Evolutionary conservation across 345 rosid species (phyloP).

Genomic region (Hibiscus syriacus): DNA sequence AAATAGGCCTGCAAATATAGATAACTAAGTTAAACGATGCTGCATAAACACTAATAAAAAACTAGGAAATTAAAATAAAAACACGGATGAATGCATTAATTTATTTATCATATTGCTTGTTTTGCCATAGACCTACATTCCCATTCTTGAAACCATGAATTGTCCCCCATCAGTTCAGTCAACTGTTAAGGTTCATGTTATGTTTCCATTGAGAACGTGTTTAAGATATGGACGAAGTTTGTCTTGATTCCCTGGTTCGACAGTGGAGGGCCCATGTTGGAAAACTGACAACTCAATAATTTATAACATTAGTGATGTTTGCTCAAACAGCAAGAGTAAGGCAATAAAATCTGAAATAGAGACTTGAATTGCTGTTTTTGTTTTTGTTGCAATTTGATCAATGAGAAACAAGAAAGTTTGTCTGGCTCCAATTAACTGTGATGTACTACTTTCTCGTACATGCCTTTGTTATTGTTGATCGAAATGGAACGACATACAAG

Average conservation of each 20-base stretch:
- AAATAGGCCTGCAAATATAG: conserved; percentile 74
- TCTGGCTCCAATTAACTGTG: not conserved
- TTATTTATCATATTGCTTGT: conserved; percentile 29
- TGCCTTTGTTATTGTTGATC: not conserved
- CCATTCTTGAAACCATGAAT: conserved; percentile 20
- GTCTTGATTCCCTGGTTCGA: conserved; percentile 22
- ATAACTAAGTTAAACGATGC: conserved; percentile 2
- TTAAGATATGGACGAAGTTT: conserved; percentile 16
- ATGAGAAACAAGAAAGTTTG: not conserved
- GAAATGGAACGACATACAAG: not conserved
- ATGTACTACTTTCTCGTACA: conserved; percentile 1
- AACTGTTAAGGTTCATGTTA: conserved; percentile 4
- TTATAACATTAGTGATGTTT: conserved; percentile 12
- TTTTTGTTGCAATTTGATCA: not conserved
- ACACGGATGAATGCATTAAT: conserved; percentile 14
- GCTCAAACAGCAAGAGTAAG: not conserved
- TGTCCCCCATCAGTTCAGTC: conserved; percentile 2
- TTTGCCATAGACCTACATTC: conserved; percentile 29
- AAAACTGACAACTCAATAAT: conserved; percentile 31
- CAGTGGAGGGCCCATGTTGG: conserved; percentile 29
- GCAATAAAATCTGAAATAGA: not conserved
- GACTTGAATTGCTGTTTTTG: not conserved
- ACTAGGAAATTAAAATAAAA: not conserved
- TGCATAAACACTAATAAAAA: conserved; percentile 3
- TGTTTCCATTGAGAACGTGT: not conserved